phyloP scores from a whole-genome alignment of 192 early-diverging fungal genomes.

The Umbelopsis ramanniana region DNA sequence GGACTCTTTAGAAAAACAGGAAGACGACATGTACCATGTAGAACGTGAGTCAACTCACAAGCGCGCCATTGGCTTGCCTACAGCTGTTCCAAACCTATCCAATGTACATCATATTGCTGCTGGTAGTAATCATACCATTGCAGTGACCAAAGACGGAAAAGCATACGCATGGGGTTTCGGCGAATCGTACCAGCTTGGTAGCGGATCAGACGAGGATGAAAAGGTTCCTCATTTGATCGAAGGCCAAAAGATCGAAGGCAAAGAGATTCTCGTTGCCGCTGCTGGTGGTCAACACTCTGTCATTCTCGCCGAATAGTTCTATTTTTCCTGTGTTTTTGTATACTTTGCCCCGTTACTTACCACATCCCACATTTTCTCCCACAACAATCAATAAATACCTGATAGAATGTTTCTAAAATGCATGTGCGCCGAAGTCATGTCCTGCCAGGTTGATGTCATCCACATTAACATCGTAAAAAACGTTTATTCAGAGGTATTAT shows the following conservation, averaged over 20 bases:
- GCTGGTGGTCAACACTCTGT: slow-evolving; percentile 86
- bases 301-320: slow-evolving; percentile 44
- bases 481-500: slow-evolving; percentile 20
- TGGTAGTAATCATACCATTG: slow-evolving; percentile 62
- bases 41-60: slow-evolving; percentile 41
- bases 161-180: slow-evolving; percentile 92
- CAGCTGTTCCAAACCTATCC: slow-evolving; percentile 48
- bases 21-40: slow-evolving; percentile 17
- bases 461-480: not conserved
- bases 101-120: slow-evolving; percentile 53
- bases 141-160: slow-evolving; percentile 56
- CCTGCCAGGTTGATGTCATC: not conserved
- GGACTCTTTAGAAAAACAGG: slow-evolving; percentile 23
- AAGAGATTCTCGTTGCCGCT: slow-evolving; percentile 59
- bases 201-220: slow-evolving; percentile 78
- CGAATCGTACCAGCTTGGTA: slow-evolving; percentile 82
- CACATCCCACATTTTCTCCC: not conserved
- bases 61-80: slow-evolving; percentile 65
- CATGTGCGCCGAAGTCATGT: too few species aligned
- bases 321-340: not conserved
- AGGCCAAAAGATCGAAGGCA: slow-evolving; percentile 73
- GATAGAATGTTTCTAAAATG: slow-evolving; percentile 1
- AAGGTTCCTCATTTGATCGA: slow-evolving; percentile 60
- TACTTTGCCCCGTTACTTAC: not conserved
- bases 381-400: slow-evolving; percentile 15